phyloP scores from a whole-genome alignment of 768 basidiomycete species.

The Tremella fuciformis region DNA sequence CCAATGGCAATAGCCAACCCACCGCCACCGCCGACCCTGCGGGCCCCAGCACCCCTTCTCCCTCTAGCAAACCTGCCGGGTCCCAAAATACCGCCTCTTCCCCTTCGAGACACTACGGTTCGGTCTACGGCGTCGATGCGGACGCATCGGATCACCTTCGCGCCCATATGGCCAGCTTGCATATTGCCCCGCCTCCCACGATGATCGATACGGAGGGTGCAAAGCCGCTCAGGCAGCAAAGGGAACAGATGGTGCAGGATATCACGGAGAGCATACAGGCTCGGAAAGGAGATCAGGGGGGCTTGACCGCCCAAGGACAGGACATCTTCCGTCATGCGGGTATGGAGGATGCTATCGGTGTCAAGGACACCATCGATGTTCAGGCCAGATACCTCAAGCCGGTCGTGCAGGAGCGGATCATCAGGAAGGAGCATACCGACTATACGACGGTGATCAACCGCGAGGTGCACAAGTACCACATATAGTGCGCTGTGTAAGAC shows the following conservation, averaged over 20 bases:
- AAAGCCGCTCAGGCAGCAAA: conserved; percentile 21
- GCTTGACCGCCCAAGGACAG: conserved; percentile 17
- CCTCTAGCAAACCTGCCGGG: too few relatives aligned
- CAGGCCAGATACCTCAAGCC: conserved; percentile 41
- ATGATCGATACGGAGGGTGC: background rate
- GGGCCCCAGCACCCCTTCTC: too few relatives aligned
- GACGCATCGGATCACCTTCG: background rate
- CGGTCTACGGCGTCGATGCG: background rate
- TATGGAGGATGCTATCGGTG: conserved; percentile 26
- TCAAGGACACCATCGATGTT: conserved; percentile 38
- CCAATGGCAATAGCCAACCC: background rate
- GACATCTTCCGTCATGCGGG: conserved; percentile 34
- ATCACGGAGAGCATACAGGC: conserved; percentile 17
- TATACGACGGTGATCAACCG: conserved; percentile 37
- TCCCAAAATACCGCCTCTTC: too few relatives aligned
- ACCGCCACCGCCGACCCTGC: background rate
- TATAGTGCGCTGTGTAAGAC: conserved; percentile 35
- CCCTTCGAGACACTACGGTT: too few relatives aligned
- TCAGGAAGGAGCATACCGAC: conserved; percentile 35
- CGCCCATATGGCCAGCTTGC: background rate
- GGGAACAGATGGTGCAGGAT: conserved; percentile 24
- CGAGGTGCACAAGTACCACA: conserved; percentile 48
- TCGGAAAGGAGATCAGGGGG: conserved; percentile 14
- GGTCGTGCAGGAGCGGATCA: conserved; percentile 46
- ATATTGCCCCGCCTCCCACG: background rate